These are phyloP conservation scores for Aspergillus sp. DNA, from an alignment of 2,329 filamentous ascomycete species.

Conservation along the genomic window DNA sequence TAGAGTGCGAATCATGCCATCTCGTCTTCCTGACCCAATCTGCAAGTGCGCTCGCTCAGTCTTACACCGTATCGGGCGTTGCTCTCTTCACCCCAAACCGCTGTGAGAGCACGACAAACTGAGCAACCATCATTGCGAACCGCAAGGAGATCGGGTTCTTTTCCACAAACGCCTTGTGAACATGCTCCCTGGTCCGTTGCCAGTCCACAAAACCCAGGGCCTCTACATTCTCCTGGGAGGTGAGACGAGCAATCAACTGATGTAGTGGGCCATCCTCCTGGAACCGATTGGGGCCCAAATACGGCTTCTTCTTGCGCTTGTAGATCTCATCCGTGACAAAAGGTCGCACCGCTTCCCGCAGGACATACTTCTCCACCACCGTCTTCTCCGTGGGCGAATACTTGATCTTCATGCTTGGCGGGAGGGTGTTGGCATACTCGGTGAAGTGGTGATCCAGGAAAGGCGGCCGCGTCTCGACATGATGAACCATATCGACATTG, in stretches of 20 bases:
- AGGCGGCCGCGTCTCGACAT: conserved; percentile 28
- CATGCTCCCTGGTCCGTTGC: conserved; percentile 30
- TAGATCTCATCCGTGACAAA: conserved; percentile 56
- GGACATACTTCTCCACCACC: conserved; percentile 49
- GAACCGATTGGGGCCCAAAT: conserved; percentile 47
- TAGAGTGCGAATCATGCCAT: no score
- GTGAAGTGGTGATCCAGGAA: conserved; percentile 34
- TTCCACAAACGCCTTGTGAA: conserved; percentile 42
- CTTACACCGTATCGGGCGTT: conserved; percentile 39
- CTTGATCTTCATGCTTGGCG: conserved; percentile 29
- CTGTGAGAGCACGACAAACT: conserved; percentile 47
- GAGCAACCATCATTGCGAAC: conserved; percentile 37
- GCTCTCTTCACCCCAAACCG: conserved; percentile 38
- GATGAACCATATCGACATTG: conserved; percentile 26
- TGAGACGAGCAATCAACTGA: not conserved
- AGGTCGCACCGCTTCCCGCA: conserved; percentile 51
- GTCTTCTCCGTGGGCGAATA: conserved; percentile 21
- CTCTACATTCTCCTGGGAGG: conserved; percentile 39
- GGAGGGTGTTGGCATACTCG: conserved; percentile 26
- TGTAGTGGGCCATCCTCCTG: conserved; percentile 46
- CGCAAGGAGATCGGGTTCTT: conserved; percentile 37
- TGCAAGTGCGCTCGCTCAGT: conserved; percentile 61
- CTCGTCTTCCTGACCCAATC: no score
- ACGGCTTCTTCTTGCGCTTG: conserved; percentile 50
- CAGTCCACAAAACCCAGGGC: conserved; percentile 45